Evolutionary conservation across 192 early-diverging fungal genomes (phyloP).

Genomic region (Coemansia sp.): DNA sequence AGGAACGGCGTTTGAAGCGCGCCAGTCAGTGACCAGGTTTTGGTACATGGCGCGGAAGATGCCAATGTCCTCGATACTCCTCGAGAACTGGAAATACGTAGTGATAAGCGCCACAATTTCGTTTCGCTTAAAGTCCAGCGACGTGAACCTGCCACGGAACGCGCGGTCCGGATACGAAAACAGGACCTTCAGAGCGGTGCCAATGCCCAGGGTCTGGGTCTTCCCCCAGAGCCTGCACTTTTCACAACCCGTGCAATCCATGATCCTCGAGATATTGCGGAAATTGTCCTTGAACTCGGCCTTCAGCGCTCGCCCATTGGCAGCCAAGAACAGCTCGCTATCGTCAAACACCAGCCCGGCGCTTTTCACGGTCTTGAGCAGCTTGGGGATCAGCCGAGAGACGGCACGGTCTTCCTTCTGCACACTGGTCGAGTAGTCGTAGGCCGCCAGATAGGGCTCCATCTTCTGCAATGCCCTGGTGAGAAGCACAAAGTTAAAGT

Average conservation of each 20-base stretch:
- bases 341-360: conserved; percentile 88
- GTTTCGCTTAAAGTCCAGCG: conserved; percentile 53
- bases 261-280: conserved; percentile 95
- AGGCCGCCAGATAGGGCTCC: conserved; percentile 69
- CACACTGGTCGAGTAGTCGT: conserved; percentile 77
- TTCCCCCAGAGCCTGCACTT: conserved; percentile 99
- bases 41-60: conserved; percentile 81
- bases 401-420: conserved; percentile 59
- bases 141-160: conserved; percentile 48
- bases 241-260: conserved; percentile 99
- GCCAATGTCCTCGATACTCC: conserved; percentile 80
- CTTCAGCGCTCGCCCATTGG: conserved; percentile 68
- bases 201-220: conserved; percentile 92
- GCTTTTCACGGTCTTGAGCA: conserved; percentile 28
- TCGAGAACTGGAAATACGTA: conserved; percentile 86
- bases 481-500: conserved; percentile 91
- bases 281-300: conserved; percentile 90
- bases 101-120: conserved; percentile 95
- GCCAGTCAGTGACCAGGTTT: conserved; percentile 55
- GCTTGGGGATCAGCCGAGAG: conserved; percentile 30
- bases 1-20: conserved; percentile 9
- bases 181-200: conserved; percentile 93
- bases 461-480: conserved; percentile 88
- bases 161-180: conserved; percentile 87
- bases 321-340: conserved; percentile 76